Percentiles rank a stretch among this genome's conserved stretches.
Evolutionary conservation across 768 basidiomycete genomes (phyloP).

Genomic region (Ephemerocybe angulata): DNA sequence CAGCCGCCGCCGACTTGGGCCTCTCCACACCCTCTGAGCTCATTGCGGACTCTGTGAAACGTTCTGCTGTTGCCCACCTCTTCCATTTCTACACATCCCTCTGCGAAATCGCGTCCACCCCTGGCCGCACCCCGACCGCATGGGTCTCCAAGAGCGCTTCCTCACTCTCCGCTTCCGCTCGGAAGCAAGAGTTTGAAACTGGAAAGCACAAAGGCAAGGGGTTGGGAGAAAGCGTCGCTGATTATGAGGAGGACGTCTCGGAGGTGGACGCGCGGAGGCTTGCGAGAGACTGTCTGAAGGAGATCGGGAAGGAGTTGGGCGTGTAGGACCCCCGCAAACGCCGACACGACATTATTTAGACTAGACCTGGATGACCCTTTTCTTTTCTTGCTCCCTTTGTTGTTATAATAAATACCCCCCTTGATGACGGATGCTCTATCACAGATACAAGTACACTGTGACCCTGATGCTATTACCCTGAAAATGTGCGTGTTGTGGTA

Average conservation of each 20-base stretch:
- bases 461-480: not conserved
- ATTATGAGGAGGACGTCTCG: slow-evolving; percentile 19
- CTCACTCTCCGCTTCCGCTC: slow-evolving; percentile 2
- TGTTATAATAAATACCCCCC: slow-evolving; percentile 1
- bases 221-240: not conserved
- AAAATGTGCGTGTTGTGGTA: not conserved
- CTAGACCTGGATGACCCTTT: too few relatives aligned
- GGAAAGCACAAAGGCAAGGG: too few relatives aligned
- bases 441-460: not conserved
- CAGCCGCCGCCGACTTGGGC: slow-evolving; percentile 33
- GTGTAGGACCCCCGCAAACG: slow-evolving; percentile 16
- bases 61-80: slow-evolving; percentile 77
- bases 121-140: slow-evolving; percentile 61
- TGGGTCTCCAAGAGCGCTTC: slow-evolving; percentile 45
- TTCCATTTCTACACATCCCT: slow-evolving; percentile 84
- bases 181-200: not conserved
- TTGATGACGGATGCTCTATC: not conserved
- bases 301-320: slow-evolving; percentile 75
- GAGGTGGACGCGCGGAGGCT: slow-evolving; percentile 65
- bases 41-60: slow-evolving; percentile 67
- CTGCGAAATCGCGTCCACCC: slow-evolving; percentile 74
- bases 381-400: not conserved
- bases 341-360: not conserved
- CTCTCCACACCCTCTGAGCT: slow-evolving; percentile 48
- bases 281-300: slow-evolving; percentile 63